Evolutionary conservation across 768 basidiomycete genomes (phyloP), one percentile per base, ranked within the genome.

Genomic region (Boletellus sp.): DNA sequence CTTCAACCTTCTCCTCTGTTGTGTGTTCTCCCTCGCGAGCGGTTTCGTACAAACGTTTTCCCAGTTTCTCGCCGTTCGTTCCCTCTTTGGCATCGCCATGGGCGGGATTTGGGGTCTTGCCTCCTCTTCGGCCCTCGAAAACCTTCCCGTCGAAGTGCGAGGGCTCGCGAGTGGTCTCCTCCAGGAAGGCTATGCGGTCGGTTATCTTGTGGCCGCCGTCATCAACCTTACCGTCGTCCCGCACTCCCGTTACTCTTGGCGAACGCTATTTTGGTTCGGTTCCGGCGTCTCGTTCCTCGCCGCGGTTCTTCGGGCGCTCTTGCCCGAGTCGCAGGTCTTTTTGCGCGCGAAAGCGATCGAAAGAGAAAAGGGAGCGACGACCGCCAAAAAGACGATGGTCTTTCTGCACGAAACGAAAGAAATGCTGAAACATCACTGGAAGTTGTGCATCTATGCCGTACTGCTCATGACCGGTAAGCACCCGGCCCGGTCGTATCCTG

Each of bases 91-190:
- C 52, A 79, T 93, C 44, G 85, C 83, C 1, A 91, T 93, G 90
- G 90, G 90, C 31, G 90, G 90, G 0, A 78, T 95, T 40, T 95
- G 93, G 91, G 91, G 92, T 16, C 72, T 92, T 26, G 79, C 90
- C 0, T 75, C 88, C 1, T 78, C 90, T 0, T 93, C 88, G 0
- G 84, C 88, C 0, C 83, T 96, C 33, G 94, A 96, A 66, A 94
- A 90, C 64, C 76, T 95, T 10, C 94, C 94, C 0, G 83, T 88
- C 26, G 87, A 90, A 60, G 78, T 83, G 15, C 87, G 94, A 64
- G 95, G 95, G 19, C 70, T 96, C 2, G 85, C 84, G 3, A 85
- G 83, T 19, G 94, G 94, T 13, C 70, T 95, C 41, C 66, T 97
- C 6, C 94, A 96, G 59, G 81, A 94, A 63, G 94, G 91, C 15